Percentiles rank a stretch among this genome's conserved stretches.
phyloP scores from a whole-genome alignment of 805 yeast species.

The Starmera dryadoides region DNA sequence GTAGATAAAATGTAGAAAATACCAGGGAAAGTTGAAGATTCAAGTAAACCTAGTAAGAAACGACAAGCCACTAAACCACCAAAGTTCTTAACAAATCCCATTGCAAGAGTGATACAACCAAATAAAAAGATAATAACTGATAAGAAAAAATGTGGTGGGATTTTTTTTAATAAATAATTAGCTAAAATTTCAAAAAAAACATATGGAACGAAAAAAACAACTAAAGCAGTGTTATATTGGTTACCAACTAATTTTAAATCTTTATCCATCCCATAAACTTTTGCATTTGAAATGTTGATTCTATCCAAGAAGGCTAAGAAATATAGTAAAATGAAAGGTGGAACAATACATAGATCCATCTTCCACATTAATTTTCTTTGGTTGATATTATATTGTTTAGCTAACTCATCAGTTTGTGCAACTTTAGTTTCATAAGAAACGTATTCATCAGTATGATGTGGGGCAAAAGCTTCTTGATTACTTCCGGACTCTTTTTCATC shows the following conservation, averaged over 20 bases:
- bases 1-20: constrained; percentile 40
- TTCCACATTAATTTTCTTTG: constrained; percentile 53
- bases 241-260: constrained; percentile 42
- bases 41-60: constrained; percentile 45
- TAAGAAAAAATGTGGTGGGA: constrained; percentile 32
- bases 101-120: constrained; percentile 36
- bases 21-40: constrained; percentile 46
- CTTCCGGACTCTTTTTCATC: neutral
- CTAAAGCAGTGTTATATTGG: constrained; percentile 37
- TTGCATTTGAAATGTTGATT: constrained; percentile 78
- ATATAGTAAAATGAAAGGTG: constrained; percentile 69
- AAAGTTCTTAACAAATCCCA: constrained; percentile 35
- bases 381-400: constrained; percentile 41
- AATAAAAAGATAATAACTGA: constrained; percentile 24
- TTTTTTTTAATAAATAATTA: constrained; percentile 29
- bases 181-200: constrained; percentile 30
- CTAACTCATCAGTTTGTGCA: constrained; percentile 26
- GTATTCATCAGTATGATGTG: neutral
- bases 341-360: constrained; percentile 62
- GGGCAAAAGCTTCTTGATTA: neutral
- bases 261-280: constrained; percentile 55
- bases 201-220: constrained; percentile 43
- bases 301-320: constrained; percentile 74
- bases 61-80: constrained; percentile 42
- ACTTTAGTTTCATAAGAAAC: constrained; percentile 11